Conservation (phyloP, 306 rosid genomes). For the Lupinus albus region DNA sequence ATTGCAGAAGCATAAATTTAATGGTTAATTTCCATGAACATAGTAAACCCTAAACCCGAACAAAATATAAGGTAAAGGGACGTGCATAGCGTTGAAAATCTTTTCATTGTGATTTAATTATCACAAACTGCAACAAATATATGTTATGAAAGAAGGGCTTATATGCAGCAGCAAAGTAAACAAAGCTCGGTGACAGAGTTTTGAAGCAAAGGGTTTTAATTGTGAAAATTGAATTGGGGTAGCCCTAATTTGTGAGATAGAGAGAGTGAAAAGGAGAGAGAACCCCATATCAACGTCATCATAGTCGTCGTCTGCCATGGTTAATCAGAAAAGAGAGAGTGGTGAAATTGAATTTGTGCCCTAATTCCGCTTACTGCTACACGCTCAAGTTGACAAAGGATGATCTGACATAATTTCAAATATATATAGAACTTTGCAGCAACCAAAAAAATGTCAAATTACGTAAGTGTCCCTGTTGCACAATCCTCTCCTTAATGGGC, state of each 20-base stretch:
- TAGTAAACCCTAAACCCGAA: not conserved
- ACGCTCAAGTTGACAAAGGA: no score
- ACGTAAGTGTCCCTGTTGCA: no score
- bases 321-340: not conserved
- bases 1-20: not conserved
- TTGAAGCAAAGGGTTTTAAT: not conserved
- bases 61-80: not conserved
- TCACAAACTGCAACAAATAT: not conserved
- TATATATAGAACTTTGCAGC: no score
- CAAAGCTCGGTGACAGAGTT: no score
- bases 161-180: not conserved
- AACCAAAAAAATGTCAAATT: no score
- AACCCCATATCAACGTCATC: conserved; percentile 36
- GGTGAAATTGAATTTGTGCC: no score
- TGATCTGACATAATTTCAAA: no score
- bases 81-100: not conserved
- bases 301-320: conserved; percentile 37
- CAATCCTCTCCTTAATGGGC: no score
- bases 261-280: not conserved
- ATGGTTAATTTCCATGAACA: not conserved
- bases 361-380: no score
- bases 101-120: not conserved
- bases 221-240: conserved; percentile 4
- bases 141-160: not conserved
- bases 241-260: not conserved